Evolutionary conservation across 2,329 filamentous ascomycete genomes (phyloP).

Genomic region (Chalara sp.): DNA sequence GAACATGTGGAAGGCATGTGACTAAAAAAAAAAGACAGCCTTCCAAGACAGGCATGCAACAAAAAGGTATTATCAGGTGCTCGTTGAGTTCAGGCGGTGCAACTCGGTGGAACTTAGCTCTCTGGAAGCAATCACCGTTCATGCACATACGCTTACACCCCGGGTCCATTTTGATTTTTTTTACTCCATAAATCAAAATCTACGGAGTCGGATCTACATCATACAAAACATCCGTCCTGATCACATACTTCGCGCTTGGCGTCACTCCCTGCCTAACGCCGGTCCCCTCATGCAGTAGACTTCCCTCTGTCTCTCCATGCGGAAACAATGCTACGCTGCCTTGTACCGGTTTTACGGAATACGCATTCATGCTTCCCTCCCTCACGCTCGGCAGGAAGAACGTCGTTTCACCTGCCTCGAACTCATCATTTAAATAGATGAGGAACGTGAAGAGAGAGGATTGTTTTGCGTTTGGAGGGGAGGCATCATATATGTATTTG

Average conservation of each 20-base stretch:
- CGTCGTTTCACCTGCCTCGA: conserved; percentile 64
- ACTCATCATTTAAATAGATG: conserved; percentile 65
- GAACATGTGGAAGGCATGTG: no score
- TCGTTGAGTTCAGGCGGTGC: no score
- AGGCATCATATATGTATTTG: conserved; percentile 59
- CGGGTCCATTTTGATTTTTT: no score
- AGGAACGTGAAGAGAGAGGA: conserved; percentile 65
- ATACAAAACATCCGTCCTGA: conserved; percentile 65
- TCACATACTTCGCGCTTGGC: conserved; percentile 55
- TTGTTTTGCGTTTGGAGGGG: conserved; percentile 50
- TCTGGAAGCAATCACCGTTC: no score
- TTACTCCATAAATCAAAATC: no score
- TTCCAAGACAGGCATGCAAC: no score
- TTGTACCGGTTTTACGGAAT: conserved; percentile 62
- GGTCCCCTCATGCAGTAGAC: conserved; percentile 63
- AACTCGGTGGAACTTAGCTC: no score
- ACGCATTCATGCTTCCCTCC: conserved; percentile 63
- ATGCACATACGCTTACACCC: no score
- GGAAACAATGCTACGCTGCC: conserved; percentile 63
- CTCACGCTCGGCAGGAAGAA: conserved; percentile 60
- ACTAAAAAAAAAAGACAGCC: no score
- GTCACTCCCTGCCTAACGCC: conserved; percentile 59
- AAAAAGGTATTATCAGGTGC: no score
- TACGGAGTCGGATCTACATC: conserved; percentile 38
- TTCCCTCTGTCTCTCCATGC: conserved; percentile 59